Conservation (phyloP, 345 rosid genomes). For the Zanthoxylum bungeanum region DNA sequence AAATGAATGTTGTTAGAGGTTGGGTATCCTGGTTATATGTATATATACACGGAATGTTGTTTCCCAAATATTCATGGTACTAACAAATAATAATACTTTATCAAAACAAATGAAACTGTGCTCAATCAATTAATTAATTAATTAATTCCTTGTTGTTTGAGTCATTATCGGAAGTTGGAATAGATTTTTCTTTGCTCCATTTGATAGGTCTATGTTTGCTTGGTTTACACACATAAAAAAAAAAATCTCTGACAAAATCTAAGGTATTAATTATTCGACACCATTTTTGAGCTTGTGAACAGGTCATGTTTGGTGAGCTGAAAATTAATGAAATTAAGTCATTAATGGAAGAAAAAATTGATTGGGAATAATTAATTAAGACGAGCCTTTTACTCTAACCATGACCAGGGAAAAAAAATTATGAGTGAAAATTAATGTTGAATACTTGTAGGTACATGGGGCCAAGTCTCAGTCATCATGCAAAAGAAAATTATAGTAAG, state of each 20-base stretch:
- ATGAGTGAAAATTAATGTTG: conserved; percentile 23
- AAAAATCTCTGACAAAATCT: neutral
- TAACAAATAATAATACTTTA: too few species aligned
- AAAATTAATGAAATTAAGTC: neutral
- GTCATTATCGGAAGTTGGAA: conserved; percentile 44
- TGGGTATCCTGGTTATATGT: conserved; percentile 9
- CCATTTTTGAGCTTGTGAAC: neutral
- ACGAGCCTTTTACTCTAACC: conserved; percentile 46
- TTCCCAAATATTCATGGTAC: conserved; percentile 18
- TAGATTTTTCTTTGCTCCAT: conserved; percentile 26
- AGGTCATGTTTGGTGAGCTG: conserved; percentile 18
- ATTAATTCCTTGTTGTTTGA: conserved; percentile 27
- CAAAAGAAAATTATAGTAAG: conserved; percentile 17
- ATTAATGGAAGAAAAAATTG: neutral
- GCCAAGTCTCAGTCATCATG: conserved; percentile 6
- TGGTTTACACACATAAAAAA: conserved; percentile 26
- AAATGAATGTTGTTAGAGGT: conserved; percentile 15
- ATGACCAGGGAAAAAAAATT: conserved; percentile 7
- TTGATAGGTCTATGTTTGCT: conserved; percentile 43
- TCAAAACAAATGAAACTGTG: neutral
- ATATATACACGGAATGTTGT: neutral
- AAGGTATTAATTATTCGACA: conserved; percentile 6
- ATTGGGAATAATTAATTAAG: conserved; percentile 23
- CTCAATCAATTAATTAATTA: neutral
- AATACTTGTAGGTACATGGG: neutral